Conservation (phyloP, 2,329 filamentous ascomycete genomes). For the Paraconiothyrium sp. region DNA sequence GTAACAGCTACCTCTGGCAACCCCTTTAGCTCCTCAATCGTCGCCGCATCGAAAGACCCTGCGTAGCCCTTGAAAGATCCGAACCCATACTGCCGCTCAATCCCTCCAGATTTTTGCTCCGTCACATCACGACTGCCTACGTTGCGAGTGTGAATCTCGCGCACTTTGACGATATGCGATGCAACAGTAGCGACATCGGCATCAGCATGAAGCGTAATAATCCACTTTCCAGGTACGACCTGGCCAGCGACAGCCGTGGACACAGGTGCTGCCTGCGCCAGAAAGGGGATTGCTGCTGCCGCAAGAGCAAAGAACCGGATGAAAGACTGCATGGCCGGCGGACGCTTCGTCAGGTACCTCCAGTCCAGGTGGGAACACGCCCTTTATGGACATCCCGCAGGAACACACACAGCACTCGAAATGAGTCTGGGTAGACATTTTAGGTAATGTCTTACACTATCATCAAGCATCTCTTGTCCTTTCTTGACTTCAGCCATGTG, state of each 20-base stretch:
- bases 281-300: slow-evolving; percentile 33
- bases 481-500: slow-evolving; percentile 31
- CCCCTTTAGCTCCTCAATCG: slow-evolving; percentile 39
- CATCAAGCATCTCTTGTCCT: slow-evolving; percentile 29
- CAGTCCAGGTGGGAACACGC: slow-evolving; percentile 3
- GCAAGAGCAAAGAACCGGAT: slow-evolving; percentile 35
- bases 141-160: slow-evolving; percentile 42
- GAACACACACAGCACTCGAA: neutral
- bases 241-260: slow-evolving; percentile 19
- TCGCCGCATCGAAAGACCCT: slow-evolving; percentile 42
- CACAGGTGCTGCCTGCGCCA: slow-evolving; percentile 35
- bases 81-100: slow-evolving; percentile 43
- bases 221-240: slow-evolving; percentile 54
- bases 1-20: slow-evolving; percentile 35
- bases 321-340: slow-evolving; percentile 38
- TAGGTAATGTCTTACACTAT: slow-evolving; percentile 16
- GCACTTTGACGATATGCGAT: slow-evolving; percentile 37
- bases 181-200: slow-evolving; percentile 35
- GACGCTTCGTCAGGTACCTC: neutral
- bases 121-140: slow-evolving; percentile 30
- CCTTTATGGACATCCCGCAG: neutral
- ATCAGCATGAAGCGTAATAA: slow-evolving; percentile 54
- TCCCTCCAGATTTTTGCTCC: slow-evolving; percentile 22
- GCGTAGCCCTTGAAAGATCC: slow-evolving; percentile 45
- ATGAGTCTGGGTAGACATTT: neutral